Evolutionary conservation across 495 filamentous ascomycete genomes (phyloP).

Genomic region (Hypoxylon rickii): DNA sequence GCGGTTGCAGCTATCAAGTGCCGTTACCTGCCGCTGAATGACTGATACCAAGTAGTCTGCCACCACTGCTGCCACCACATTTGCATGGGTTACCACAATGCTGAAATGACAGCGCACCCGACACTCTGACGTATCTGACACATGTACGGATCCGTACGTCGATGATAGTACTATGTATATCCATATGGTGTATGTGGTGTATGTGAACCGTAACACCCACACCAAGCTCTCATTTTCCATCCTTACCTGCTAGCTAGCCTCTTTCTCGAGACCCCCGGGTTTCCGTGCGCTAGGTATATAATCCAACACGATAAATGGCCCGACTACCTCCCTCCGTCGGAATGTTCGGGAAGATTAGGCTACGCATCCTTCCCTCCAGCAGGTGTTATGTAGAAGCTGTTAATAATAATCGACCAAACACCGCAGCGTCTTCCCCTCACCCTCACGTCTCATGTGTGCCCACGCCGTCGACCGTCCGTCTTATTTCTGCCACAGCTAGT

Average conservation of each 20-base stretch:
- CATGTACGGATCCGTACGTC: too few species aligned
- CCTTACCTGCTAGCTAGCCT: too few species aligned
- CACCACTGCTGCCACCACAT: background rate
- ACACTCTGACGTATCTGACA: constrained; percentile 17
- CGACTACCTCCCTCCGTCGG: constrained; percentile 23
- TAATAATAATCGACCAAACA: background rate
- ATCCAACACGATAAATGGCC: constrained; percentile 19
- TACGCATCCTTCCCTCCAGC: constrained; percentile 8
- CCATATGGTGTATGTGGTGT: too few species aligned
- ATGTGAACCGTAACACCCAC: constrained; percentile 20
- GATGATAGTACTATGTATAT: background rate
- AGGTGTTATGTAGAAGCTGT: background rate
- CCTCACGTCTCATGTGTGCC: too few species aligned
- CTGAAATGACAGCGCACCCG: constrained; percentile 21
- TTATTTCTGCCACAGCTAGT: too few species aligned
- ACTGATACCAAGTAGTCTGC: constrained; percentile 24
- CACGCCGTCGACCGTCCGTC: too few species aligned
- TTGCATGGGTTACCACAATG: too few species aligned
- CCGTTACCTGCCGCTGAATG: constrained; percentile 28
- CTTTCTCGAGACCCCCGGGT: constrained; percentile 12
- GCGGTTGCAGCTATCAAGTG: constrained; percentile 19
- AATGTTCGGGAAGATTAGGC: constrained; percentile 29
- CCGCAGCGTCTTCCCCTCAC: background rate
- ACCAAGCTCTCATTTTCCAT: constrained; percentile 17
- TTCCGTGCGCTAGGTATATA: constrained; percentile 16